A percentile compares a stretch with the other conserved stretches of the same genome.
These are phyloP conservation scores for Penicillium arizonense DNA, from an alignment of 495 filamentous ascomycete species.

Conservation along the genomic window DNA sequence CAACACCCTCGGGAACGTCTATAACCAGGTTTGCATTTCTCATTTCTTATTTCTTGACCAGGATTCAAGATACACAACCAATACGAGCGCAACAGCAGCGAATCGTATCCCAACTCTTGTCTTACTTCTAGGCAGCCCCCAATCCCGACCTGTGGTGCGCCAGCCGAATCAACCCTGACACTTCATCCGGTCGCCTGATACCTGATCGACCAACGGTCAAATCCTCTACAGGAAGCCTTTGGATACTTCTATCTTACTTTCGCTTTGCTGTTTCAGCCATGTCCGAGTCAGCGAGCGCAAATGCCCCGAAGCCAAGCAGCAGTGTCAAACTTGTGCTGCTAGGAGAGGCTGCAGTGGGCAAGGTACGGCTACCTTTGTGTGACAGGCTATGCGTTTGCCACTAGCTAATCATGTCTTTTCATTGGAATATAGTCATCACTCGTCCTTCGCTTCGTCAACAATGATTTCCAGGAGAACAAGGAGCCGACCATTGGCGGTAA, in stretches of 20 bases:
- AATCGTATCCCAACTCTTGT: slow-evolving; percentile 1
- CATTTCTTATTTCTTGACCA: slow-evolving; percentile 4
- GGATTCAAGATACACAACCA: background rate
- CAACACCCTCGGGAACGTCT: slow-evolving; percentile 14
- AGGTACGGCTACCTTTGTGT: slow-evolving; percentile 57
- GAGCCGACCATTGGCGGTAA: slow-evolving; percentile 98
- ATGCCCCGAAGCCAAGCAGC: slow-evolving; percentile 90
- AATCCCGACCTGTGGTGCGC: slow-evolving; percentile 9
- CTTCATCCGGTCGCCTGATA: slow-evolving; percentile 20
- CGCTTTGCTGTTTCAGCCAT: slow-evolving; percentile 24
- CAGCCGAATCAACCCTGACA: slow-evolving; percentile 24
- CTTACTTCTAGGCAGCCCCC: slow-evolving; percentile 9
- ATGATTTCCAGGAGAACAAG: slow-evolving; percentile 99
- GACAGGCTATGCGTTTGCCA: slow-evolving; percentile 3
- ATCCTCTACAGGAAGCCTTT: slow-evolving; percentile 33
- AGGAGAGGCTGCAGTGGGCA: slow-evolving; percentile 96
- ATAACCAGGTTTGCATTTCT: slow-evolving; percentile 19
- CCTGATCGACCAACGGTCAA: slow-evolving; percentile 20
- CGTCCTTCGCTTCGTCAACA: slow-evolving; percentile 97
- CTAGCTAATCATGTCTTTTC: slow-evolving; percentile 18
- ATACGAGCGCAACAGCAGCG: background rate
- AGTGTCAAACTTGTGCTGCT: slow-evolving; percentile 98
- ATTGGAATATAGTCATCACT: slow-evolving; percentile 74
- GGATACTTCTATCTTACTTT: slow-evolving; percentile 4
- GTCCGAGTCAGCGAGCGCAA: slow-evolving; percentile 47